Evolutionary conservation across 257 asterid genomes (phyloP), one percentile per base, ranked within the genome.

Genomic region (Solanum neorickii): DNA sequence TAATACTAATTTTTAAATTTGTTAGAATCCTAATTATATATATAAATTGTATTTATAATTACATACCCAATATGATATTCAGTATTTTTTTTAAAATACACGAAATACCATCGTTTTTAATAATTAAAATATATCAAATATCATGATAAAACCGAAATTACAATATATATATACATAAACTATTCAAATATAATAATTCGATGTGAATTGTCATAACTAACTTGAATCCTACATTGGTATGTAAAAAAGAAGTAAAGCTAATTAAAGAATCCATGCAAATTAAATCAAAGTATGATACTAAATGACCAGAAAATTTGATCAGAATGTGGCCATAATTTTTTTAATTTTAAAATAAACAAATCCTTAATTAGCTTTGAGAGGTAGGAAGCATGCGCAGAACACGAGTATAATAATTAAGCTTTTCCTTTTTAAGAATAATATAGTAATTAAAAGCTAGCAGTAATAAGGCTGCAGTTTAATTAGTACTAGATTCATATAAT

Each of bases 321-420:
- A 49, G 8, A 49, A 47, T 14, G 15, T 3, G 35, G 35, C 35
- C 35, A 3, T 4, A 33, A 33, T 33, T 0, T 47, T 47, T 14
- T 47, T 47, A 13, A 47, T 47, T 47, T 49, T 49, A 49, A 49
- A 49, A 49, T 49, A 49, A 15, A 15, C 39, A 5, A 37, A 37
- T 37, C 39, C 39, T 37, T 37, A 37, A 37, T 37, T 37, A 37
- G 39, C 39, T 37, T 37, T 18, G 56, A 86, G 87, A 66, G 13
- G 15, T 74, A 21, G 82, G 89, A 86, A 87, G 91, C 93, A 91
- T 88, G 93, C 92, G 91, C 74, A 88, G 78, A 87, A 52, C 37
- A 52, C 46, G 86, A 72, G 90, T 86, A n/a, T 62, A 74, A 89
- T 89, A 69, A 91, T 91, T 80, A 66, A 86, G 78, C 83, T 44